Evolutionary conservation across 768 basidiomycete species (phyloP).

Genomic region (Suillus subluteus): DNA sequence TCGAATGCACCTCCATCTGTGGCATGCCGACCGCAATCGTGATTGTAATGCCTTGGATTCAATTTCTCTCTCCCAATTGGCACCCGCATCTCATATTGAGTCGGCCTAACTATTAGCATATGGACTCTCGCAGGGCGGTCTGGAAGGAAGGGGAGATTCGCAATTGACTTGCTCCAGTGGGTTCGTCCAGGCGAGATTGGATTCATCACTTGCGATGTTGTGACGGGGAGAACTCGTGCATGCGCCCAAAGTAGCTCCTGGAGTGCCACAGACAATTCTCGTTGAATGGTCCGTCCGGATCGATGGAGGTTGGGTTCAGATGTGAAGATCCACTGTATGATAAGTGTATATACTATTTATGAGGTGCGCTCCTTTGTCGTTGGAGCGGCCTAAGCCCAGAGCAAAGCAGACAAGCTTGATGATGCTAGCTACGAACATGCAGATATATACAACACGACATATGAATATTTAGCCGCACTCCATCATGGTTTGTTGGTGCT

Average conservation of each 20-base stretch:
- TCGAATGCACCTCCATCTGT: slow-evolving; percentile 12
- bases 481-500: too few species aligned
- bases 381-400: too few species aligned
- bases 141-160: neutral
- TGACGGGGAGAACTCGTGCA: neutral
- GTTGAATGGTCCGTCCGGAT: neutral
- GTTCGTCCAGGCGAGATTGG: neutral
- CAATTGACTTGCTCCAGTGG: neutral
- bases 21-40: neutral
- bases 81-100: neutral
- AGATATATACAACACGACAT: too few species aligned
- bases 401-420: too few species aligned
- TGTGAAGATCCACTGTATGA: too few species aligned
- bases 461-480: too few species aligned
- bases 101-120: neutral
- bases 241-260: neutral
- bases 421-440: too few species aligned
- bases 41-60: neutral
- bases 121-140: neutral
- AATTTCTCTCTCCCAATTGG: neutral
- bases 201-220: neutral
- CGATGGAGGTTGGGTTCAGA: too few species aligned
- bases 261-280: neutral
- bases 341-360: too few species aligned
- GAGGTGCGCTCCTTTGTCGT: too few species aligned